Percentiles rank a stretch among this genome's conserved stretches.
Evolutionary conservation across 2,329 filamentous ascomycete species (phyloP).

Genomic region (Daldinia sp.): DNA sequence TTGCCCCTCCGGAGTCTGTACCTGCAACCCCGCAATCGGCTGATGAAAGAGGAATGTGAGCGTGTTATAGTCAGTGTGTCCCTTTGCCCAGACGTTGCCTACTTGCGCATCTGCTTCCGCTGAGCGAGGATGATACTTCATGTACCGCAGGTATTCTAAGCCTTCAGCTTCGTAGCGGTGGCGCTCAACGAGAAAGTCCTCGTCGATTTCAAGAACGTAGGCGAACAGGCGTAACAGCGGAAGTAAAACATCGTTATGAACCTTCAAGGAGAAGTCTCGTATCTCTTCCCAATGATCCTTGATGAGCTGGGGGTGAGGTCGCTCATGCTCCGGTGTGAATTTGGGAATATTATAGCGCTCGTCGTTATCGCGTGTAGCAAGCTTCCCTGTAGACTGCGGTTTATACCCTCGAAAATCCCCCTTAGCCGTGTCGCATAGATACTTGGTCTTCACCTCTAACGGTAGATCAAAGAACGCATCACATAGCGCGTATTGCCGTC

Average conservation of each 20-base stretch:
- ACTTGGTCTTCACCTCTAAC: slow-evolving; percentile 30
- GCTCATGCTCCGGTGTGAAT: slow-evolving; percentile 39
- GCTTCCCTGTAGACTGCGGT: slow-evolving; percentile 35
- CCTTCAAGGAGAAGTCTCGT: slow-evolving; percentile 35
- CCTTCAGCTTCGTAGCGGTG: slow-evolving; percentile 41
- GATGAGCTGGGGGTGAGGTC: slow-evolving; percentile 38
- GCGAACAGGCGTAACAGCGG: slow-evolving; percentile 25
- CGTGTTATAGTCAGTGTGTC: slow-evolving; percentile 42
- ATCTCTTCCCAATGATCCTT: slow-evolving; percentile 39
- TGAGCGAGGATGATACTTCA: slow-evolving; percentile 39
- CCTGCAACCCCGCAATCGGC: slow-evolving; percentile 61
- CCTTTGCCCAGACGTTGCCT: slow-evolving; percentile 39
- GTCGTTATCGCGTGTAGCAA: slow-evolving; percentile 37
- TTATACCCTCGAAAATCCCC: slow-evolving; percentile 42
- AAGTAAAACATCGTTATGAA: slow-evolving; percentile 33
- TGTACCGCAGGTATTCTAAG: slow-evolving; percentile 41
- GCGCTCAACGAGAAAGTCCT: slow-evolving; percentile 36
- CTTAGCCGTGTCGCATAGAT: slow-evolving; percentile 37
- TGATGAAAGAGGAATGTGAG: slow-evolving; percentile 64
- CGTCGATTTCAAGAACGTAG: slow-evolving; percentile 38
- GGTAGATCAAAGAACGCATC: slow-evolving; percentile 31
- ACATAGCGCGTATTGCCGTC: slow-evolving; percentile 30
- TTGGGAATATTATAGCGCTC: slow-evolving; percentile 41
- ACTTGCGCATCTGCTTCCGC: slow-evolving; percentile 30
- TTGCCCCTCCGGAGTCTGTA: slow-evolving; percentile 51